Evolutionary conservation across 805 yeast species (phyloP), one percentile per base, ranked within the genome.

Genomic region (Danielia reshetovae): DNA sequence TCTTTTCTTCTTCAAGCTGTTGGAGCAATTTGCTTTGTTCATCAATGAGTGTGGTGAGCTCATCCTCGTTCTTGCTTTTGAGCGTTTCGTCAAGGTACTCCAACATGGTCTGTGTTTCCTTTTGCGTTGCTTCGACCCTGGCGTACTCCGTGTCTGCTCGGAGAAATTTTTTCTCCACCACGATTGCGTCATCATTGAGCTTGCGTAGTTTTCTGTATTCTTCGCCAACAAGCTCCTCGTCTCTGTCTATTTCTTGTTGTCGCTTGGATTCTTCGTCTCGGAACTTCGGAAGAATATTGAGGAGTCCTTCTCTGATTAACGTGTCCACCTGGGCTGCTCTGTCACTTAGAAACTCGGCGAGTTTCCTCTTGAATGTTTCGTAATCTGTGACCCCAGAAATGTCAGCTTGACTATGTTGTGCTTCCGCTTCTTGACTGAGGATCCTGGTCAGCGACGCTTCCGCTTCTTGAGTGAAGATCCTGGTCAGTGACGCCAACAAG

Each of bases 161-260:
- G 4, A 48, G 60, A 8, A 60, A 45, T 39, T 57, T 62, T 36
- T 55, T 54, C 31, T 67, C 73, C 7, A 50, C 52, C 6, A 50
- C 27, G 6, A 38, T 34, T 2, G 67, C 67, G 19, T 55, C 62
- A 16, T 65, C 71, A 39, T 61, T 65, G 12, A 57, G 45, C 8
- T 43, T 52, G 24, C 62, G 61, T 14, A 59, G 48, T 23, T 52
- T 51, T 32, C 70, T 68, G 47, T 68, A 75, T 8, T 50, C 36
- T 2, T 52, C 54, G 3, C 75, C 79, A 17, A 72, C 65, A 21
- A 56, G 52, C 2, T 55, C 59, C 32, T 65, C 71, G 29, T 57
- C 59, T 1, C 40, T 36, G 41, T 67, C 73, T 24, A 52, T 54
- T 12, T 49, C 43, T 3, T 49, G 35, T 36, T 67, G 73, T 14